phyloP scores from a whole-genome alignment of 2,329 filamentous ascomycete species.

The Anisogramma anomala region DNA sequence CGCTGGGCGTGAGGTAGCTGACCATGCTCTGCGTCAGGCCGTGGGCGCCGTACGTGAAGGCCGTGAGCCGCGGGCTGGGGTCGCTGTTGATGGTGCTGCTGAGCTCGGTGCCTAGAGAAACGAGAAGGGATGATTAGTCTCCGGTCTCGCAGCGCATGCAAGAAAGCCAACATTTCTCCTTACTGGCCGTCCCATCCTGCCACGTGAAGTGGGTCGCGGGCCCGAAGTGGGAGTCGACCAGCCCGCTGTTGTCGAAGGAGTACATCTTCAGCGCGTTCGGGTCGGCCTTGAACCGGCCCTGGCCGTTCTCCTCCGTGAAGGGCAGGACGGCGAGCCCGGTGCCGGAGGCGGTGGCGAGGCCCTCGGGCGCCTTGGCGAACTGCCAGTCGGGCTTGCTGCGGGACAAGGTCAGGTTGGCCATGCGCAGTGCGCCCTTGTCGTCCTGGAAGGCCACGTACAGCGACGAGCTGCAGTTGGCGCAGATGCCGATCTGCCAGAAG shows the following conservation, averaged over 20 bases:
- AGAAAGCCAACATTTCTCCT: background rate
- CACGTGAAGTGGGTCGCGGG: constrained; percentile 5
- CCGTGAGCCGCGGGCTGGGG: constrained; percentile 3
- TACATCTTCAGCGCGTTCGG: constrained; percentile 1
- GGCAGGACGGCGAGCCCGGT: constrained; percentile 1
- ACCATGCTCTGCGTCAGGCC: constrained; percentile 5
- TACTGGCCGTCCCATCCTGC: background rate
- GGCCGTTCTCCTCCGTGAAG: constrained; percentile 1
- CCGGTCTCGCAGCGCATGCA: too few species aligned
- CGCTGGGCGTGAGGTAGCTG: constrained; percentile 1
- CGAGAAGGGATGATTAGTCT: background rate
- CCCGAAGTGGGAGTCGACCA: constrained; percentile 1
- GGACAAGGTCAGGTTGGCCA: constrained; percentile 7
- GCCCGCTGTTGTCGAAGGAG: background rate
- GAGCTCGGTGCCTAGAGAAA: background rate
- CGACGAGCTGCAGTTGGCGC: constrained; percentile 6
- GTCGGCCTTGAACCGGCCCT: background rate
- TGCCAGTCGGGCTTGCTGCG: constrained; percentile 2
- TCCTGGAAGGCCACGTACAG: constrained; percentile 2
- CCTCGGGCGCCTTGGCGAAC: background rate
- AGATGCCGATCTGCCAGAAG: constrained; percentile 7
- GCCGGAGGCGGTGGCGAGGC: background rate
- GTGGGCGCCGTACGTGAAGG: constrained; percentile 2
- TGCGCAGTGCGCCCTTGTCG: background rate
- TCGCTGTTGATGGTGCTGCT: background rate